Base-by-base conservation (phyloP, 2,329 filamentous ascomycete species). In the Aureobasidium uvarum region DNA sequence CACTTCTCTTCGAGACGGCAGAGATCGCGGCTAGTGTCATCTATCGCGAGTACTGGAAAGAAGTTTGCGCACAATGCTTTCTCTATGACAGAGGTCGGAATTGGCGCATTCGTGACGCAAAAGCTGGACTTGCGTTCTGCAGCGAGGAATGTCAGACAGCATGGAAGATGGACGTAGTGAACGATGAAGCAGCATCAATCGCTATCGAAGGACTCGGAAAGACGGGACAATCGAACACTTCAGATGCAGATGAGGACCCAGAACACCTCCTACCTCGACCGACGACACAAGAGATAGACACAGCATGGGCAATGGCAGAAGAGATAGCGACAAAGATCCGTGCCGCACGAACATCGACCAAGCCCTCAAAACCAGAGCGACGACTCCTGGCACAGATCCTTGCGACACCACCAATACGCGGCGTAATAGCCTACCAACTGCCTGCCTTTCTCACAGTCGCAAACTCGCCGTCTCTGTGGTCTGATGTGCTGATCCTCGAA, bases 11-110 rank as follows among this genome's bases (percentile, higher is more conserved):
- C 67, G 72, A 72, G 20, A 75, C 77, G 20, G 69, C 72, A n/a
- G 73, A 76, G 20, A 74, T 80, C 1, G 73, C 75, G 3, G 72
- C 78, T 1, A 74, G 74, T 36, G 77, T 81, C 10, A 67, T 82
- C 4, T 75, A 80, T 46, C 76, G 79, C 54, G 74, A 80, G 56
- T 82, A 81, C 69, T 74, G 78, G 10, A 78, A 79, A 46, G 80
- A 82, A 72, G 80, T 81, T 13, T 82, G 80, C 71, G 79, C 76
- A 0, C 72, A 77, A 31, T 82, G 80, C 70, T 81, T 82, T 64
- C 64, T 66, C 23, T 82, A 81, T 70, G 76, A 81, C 36, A 72
- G 76, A 25, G 80, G 80, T 1, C 73, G 78, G 3, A 77, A 76
- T 50, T 70, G 80, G 66, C 70, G 71, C 6, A 71, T 80, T 5